Conservation (phyloP, 768 basidiomycete species). For the Amanita muscaria region DNA sequence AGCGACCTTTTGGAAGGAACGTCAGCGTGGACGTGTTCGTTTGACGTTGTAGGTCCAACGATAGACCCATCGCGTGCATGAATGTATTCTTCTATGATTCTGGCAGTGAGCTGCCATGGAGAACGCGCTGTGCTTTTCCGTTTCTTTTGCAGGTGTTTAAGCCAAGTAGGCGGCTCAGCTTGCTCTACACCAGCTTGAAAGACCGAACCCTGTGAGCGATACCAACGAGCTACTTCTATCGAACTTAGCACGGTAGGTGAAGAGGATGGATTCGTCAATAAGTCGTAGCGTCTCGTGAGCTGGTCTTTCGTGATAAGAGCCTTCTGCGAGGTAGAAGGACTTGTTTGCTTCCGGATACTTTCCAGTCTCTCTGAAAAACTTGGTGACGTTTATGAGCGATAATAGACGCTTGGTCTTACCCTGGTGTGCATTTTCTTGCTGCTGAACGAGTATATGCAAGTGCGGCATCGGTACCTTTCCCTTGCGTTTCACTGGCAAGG, state of each 20-base stretch:
- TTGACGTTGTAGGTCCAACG: slow-evolving; percentile 13
- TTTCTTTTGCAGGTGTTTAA: slow-evolving; percentile 51
- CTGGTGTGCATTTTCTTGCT: slow-evolving; percentile 48
- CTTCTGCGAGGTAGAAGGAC: slow-evolving; percentile 50
- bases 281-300: slow-evolving; percentile 52
- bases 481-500: slow-evolving; percentile 50
- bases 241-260: slow-evolving; percentile 32
- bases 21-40: slow-evolving; percentile 16
- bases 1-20: slow-evolving; percentile 12
- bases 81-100: slow-evolving; percentile 59
- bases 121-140: slow-evolving; percentile 29
- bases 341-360: slow-evolving; percentile 40
- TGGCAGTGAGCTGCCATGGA: slow-evolving; percentile 59
- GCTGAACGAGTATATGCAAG: slow-evolving; percentile 40
- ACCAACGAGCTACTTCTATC: slow-evolving; percentile 51
- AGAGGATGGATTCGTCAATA: slow-evolving; percentile 34
- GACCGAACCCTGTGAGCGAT: slow-evolving; percentile 37
- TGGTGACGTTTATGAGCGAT: background rate
- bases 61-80: slow-evolving; percentile 27
- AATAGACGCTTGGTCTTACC: slow-evolving; percentile 29
- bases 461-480: slow-evolving; percentile 40
- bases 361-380: slow-evolving; percentile 38
- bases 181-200: slow-evolving; percentile 47
- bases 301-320: slow-evolving; percentile 59
- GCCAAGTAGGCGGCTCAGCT: slow-evolving; percentile 66